These are phyloP conservation scores for Vigna angularis DNA, from an alignment of 306 rosid species.

Conservation along the genomic window DNA sequence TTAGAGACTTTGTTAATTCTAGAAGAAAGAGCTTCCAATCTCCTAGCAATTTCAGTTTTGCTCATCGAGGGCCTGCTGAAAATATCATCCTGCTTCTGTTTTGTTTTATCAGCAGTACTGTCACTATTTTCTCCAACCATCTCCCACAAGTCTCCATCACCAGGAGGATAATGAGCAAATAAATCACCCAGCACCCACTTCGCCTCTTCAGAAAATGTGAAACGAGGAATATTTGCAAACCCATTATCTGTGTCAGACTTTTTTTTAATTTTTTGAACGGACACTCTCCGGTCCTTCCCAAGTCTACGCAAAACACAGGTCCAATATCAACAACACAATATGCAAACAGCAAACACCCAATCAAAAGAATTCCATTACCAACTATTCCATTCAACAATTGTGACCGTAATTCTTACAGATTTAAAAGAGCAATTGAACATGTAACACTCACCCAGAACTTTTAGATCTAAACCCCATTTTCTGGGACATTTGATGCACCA, in stretches of 20 bases:
- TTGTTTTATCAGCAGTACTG: slow-evolving; percentile 12
- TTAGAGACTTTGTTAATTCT: slow-evolving; percentile 43
- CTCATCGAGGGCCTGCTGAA: slow-evolving; percentile 63
- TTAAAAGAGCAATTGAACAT: slow-evolving; percentile 5
- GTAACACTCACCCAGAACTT: slow-evolving; percentile 83
- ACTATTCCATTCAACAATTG: slow-evolving; percentile 35
- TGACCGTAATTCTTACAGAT: slow-evolving; percentile 28
- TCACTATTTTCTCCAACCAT: slow-evolving; percentile 38
- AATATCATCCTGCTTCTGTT: slow-evolving; percentile 49
- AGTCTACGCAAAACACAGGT: slow-evolving; percentile 51
- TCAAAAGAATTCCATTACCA: slow-evolving; percentile 8
- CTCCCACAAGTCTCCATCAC: slow-evolving; percentile 53
- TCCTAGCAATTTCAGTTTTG: slow-evolving; percentile 61
- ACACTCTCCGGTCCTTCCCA: slow-evolving; percentile 51
- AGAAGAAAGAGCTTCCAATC: slow-evolving; percentile 52
- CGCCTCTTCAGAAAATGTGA: slow-evolving; percentile 67
- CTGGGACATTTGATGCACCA: slow-evolving; percentile 60
- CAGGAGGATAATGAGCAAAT: slow-evolving; percentile 75
- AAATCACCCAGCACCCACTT: slow-evolving; percentile 55
- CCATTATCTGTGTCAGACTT: slow-evolving; percentile 27
- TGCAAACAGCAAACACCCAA: background rate
- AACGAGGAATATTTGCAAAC: slow-evolving; percentile 34
- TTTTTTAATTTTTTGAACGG: slow-evolving; percentile 51
- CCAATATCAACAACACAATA: slow-evolving; percentile 30
- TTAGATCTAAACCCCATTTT: slow-evolving; percentile 74